A percentile compares a stretch with the other conserved stretches of the same genome.
Evolutionary conservation across 2,329 filamentous ascomycete species (phyloP).

Genomic region (Colletotrichum sp.): DNA sequence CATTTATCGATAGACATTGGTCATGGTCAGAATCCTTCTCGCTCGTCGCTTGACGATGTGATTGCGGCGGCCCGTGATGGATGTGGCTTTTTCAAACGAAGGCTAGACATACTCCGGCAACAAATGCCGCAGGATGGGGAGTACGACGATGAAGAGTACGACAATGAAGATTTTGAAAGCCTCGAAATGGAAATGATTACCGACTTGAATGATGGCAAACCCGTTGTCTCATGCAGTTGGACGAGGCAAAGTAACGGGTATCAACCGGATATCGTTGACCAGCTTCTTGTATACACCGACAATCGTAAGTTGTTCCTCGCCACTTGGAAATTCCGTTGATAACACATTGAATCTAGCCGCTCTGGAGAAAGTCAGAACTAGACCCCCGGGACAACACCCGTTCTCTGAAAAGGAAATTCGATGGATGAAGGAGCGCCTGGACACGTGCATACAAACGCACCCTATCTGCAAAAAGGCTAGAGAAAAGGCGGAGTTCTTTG

Average conservation of each 20-base stretch:
- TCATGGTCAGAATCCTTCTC: fast-evolving
- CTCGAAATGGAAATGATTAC: neutral
- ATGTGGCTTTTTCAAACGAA: neutral
- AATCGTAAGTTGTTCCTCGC: fast-evolving
- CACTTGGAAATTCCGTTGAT: fast-evolving
- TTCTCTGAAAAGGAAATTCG: neutral
- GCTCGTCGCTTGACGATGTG: fast-evolving
- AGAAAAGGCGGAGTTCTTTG: fast-evolving
- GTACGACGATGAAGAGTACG: too few relatives aligned
- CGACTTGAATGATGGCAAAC: neutral
- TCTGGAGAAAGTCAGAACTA: neutral
- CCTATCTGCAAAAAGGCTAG: neutral
- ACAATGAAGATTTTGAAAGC: neutral
- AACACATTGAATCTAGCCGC: neutral
- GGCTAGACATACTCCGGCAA: neutral
- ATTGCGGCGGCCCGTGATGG: fast-evolving
- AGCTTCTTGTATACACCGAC: neutral
- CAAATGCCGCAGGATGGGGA: neutral
- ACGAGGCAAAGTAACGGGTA: too few relatives aligned
- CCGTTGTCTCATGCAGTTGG: neutral
- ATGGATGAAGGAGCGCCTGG: neutral
- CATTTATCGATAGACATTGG: fast-evolving
- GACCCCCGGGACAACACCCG: fast-evolving
- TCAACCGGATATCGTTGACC: too few relatives aligned
- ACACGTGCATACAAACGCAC: neutral